These are phyloP conservation scores for Heliamphora exappendiculata DNA, from an alignment of 148 eudicot species.

Conservation along the genomic window DNA sequence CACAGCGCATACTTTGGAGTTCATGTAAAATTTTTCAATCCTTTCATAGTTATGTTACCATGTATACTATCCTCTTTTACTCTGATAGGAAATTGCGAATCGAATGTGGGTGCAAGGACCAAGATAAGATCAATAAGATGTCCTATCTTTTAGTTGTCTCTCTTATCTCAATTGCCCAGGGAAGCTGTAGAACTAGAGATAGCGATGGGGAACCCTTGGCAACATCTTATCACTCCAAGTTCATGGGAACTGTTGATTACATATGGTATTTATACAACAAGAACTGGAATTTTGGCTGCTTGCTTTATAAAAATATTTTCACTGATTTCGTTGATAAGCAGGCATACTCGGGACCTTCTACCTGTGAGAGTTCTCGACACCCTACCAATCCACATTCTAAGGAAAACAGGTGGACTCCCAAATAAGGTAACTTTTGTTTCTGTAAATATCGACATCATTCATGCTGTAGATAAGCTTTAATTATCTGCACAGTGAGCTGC, in stretches of 20 bases:
- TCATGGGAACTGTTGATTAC: constrained; percentile 70
- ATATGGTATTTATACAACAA: constrained; percentile 43
- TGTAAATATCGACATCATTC: neutral
- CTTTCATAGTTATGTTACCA: neutral
- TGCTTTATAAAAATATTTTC: constrained; percentile 1
- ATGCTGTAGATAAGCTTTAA: neutral
- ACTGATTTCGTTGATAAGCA: constrained; percentile 16
- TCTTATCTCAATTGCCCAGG: constrained; percentile 30
- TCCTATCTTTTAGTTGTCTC: neutral
- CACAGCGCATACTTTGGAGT: constrained; percentile 56
- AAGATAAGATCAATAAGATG: neutral
- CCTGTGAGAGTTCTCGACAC: constrained; percentile 77
- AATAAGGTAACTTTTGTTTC: constrained; percentile 37
- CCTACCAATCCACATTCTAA: constrained; percentile 33
- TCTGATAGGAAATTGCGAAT: neutral
- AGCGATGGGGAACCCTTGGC: constrained; percentile 53
- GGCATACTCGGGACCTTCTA: constrained; percentile 54
- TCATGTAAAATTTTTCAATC: constrained; percentile 36
- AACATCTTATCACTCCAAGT: constrained; percentile 60
- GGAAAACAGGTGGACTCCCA: constrained; percentile 57
- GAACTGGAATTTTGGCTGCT: neutral
- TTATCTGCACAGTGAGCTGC: neutral
- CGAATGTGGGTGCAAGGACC: neutral
- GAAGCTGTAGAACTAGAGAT: constrained; percentile 45
- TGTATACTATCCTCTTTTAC: neutral